phyloP scores from a whole-genome alignment of 257 asterid species.

The Osmanthus fragrans region DNA sequence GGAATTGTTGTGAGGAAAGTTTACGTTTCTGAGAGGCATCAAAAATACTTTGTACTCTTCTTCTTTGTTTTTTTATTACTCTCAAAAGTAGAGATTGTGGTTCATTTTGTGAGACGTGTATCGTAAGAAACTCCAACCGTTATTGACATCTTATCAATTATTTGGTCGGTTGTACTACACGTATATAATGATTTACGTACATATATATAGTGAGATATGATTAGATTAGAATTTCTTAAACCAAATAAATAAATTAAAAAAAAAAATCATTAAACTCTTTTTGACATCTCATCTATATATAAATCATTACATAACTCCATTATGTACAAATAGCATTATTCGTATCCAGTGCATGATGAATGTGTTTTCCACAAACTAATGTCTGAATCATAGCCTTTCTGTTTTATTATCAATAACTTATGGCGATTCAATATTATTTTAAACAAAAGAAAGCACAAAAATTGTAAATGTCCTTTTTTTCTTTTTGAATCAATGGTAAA shows the following conservation, averaged over 20 bases:
- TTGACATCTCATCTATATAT: no score
- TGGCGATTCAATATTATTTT: background rate
- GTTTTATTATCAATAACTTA: constrained; percentile 12
- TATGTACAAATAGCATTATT: no score
- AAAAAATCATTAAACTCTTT: no score
- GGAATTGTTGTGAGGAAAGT: no score
- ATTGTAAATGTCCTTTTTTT: constrained; percentile 17
- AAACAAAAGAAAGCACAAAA: constrained; percentile 3
- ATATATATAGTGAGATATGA: no score
- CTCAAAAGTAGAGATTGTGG: background rate
- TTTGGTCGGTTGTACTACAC: constrained; percentile 2
- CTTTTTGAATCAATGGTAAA: no score
- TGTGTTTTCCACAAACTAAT: constrained; percentile 61
- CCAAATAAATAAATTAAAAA: no score
- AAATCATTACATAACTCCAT: no score
- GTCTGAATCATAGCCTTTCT: constrained; percentile 2
- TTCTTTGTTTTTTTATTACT: background rate
- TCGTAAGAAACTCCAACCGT: background rate
- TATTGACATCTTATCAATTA: constrained; percentile 34
- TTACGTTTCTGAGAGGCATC: no score
- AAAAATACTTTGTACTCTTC: no score
- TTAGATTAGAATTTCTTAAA: no score
- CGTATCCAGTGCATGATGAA: constrained; percentile 53
- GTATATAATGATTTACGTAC: no score
- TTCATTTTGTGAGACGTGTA: background rate